These are phyloP conservation scores for Trichoderma arundinaceum DNA, from an alignment of 2,329 filamentous ascomycete genomes.

Conservation along the genomic window DNA sequence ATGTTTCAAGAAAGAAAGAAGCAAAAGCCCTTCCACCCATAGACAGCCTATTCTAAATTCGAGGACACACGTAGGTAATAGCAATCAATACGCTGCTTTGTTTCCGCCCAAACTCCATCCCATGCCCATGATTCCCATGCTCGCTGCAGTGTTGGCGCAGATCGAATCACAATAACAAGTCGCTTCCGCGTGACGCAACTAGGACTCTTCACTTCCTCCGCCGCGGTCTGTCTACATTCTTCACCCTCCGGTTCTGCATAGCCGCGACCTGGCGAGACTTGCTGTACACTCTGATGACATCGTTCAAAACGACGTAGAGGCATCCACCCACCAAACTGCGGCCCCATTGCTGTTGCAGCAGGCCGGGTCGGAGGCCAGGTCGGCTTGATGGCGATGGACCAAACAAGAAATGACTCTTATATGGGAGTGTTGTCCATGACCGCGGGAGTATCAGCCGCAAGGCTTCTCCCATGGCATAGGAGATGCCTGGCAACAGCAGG, in stretches of 20 bases:
- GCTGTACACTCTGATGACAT: slow-evolving; percentile 64
- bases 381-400: slow-evolving; percentile 43
- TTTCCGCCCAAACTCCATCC: slow-evolving; percentile 22
- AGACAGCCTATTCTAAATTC: background rate
- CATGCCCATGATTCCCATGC: slow-evolving; percentile 24
- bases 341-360: slow-evolving; percentile 86
- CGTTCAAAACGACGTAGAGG: slow-evolving; percentile 83
- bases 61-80: background rate
- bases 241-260: slow-evolving; percentile 59
- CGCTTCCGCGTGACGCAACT: background rate
- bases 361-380: slow-evolving; percentile 69
- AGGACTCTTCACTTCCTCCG: slow-evolving; percentile 23
- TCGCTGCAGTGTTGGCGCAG: slow-evolving; percentile 15
- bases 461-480: slow-evolving; percentile 76
- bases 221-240: slow-evolving; percentile 54
- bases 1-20: too few relatives aligned
- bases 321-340: slow-evolving; percentile 87
- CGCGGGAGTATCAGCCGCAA: slow-evolving; percentile 71
- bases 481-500: slow-evolving; percentile 81
- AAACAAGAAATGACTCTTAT: slow-evolving; percentile 37
- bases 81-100: background rate
- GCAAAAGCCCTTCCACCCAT: too few relatives aligned
- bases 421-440: slow-evolving; percentile 63
- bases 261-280: slow-evolving; percentile 67
- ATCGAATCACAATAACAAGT: slow-evolving; percentile 12